Evolutionary conservation across 352 stramenopile genomes (phyloP).

Genomic region (Albugo laibachii): DNA sequence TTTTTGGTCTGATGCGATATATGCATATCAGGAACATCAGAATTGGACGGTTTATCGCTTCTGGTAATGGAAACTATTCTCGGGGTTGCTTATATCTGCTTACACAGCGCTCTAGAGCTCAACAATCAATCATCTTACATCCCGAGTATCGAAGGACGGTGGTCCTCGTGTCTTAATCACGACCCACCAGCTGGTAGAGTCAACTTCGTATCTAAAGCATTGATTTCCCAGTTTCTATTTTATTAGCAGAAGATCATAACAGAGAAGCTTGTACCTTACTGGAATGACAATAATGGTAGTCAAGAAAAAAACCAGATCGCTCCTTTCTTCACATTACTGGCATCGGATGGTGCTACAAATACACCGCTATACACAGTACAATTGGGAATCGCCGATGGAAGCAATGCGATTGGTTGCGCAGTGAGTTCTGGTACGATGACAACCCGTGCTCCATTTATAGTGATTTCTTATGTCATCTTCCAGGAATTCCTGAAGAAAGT

Average conservation of each 20-base stretch:
- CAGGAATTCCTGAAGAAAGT: constrained; percentile 25
- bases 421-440: constrained; percentile 27
- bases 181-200: constrained; percentile 53
- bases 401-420: constrained; percentile 55
- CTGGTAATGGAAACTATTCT: constrained; percentile 16
- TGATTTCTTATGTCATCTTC: constrained; percentile 4
- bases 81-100: constrained; percentile 1
- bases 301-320: neutral
- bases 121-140: constrained; percentile 37
- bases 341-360: constrained; percentile 7
- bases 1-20: neutral
- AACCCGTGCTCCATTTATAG: constrained; percentile 8
- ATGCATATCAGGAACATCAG: constrained; percentile 28
- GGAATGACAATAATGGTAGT: constrained; percentile 7
- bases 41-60: constrained; percentile 50
- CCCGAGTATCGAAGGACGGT: constrained; percentile 6
- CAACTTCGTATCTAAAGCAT: neutral
- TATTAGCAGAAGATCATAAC: constrained; percentile 11
- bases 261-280: constrained; percentile 32
- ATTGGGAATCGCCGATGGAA: constrained; percentile 33
- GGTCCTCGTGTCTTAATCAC: constrained; percentile 51
- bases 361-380: constrained; percentile 40
- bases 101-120: constrained; percentile 15
- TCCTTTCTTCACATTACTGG: constrained; percentile 2
- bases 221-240: constrained; percentile 1